Base-by-base conservation (phyloP, 2,329 filamentous ascomycete species). In the Nemania sp. region DNA sequence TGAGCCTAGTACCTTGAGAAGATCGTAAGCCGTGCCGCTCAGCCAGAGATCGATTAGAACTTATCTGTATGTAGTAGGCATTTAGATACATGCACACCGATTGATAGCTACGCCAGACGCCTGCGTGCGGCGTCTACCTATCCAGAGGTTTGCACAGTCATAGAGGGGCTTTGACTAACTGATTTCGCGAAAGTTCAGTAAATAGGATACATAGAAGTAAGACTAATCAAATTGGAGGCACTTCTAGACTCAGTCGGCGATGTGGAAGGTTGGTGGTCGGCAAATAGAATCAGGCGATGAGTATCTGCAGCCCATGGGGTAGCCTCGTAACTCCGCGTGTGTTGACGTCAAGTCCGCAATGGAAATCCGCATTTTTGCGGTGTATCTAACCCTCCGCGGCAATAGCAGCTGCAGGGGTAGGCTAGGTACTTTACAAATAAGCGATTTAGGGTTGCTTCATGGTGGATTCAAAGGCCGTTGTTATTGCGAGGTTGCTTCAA, bases 401-500 rank as follows among this genome's bases (percentile, higher is more conserved):
- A 11, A 35, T 35, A 10, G 49, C 29, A 24, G 5, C 11, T 41
- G 13, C 45, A 22, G 26, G 43, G 29, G 18, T 27, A 41, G 53
- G 24, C 35, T 18, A 18, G 32, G 10, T 32, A 59, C 26, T 38
- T 54, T 35, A 27, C 15, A 38, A 20, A 56, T 8, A 13, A 27
- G 27, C 24, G 4, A 60, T 51, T 20, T 20, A 35, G 32, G 57
- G 10, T 22, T 27, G 38, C 24, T 24, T 11, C 8, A 29, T 24
- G 8, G n/a, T 4, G 49, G 49, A 65, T 58, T 57, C 26, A 20
- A 32, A 13, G 26, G 43, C 41, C 8, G 22, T 47, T 52, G 47
- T 41, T 54, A 60, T 51, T 45, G 38, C 45, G 53, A 32, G 26
- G 53, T 60, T 62, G 22, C 66, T 22, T 41, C 24, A 2, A 20